These are phyloP conservation scores for Alternaria solani DNA, from an alignment of 2,329 filamentous ascomycete genomes.

Conservation along the genomic window DNA sequence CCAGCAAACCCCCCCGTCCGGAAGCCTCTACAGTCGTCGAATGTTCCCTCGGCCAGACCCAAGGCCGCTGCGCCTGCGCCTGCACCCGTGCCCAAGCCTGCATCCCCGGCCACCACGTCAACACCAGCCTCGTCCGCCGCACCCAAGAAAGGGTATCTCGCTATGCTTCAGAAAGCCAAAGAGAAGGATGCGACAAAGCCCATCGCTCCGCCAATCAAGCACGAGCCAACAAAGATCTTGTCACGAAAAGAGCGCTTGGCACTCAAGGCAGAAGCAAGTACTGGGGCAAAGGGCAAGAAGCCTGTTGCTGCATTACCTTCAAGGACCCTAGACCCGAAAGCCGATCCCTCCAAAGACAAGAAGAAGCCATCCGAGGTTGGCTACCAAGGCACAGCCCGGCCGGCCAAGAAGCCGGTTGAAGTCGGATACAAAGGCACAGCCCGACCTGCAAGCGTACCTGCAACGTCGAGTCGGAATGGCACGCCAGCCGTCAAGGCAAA, in stretches of 20 bases:
- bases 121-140: slow-evolving; percentile 47
- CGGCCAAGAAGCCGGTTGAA: slow-evolving; percentile 46
- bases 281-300: slow-evolving; percentile 46
- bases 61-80: slow-evolving; percentile 34
- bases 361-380: slow-evolving; percentile 50
- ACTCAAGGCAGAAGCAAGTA: slow-evolving; percentile 56
- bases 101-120: slow-evolving; percentile 28
- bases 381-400: slow-evolving; percentile 60
- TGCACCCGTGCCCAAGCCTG: slow-evolving; percentile 31
- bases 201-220: slow-evolving; percentile 73
- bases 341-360: slow-evolving; percentile 43
- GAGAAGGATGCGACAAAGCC: slow-evolving; percentile 59
- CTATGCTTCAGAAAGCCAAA: slow-evolving; percentile 76
- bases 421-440: slow-evolving; percentile 51
- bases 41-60: slow-evolving; percentile 21
- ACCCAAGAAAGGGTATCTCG: slow-evolving; percentile 77
- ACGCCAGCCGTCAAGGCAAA: slow-evolving; percentile 42
- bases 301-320: slow-evolving; percentile 21
- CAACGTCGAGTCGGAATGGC: slow-evolving; percentile 35
- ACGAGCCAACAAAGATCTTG: slow-evolving; percentile 74
- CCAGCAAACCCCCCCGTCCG: slow-evolving; percentile 32
- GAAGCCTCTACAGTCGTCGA: slow-evolving; percentile 31
- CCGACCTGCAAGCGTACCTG: slow-evolving; percentile 32
- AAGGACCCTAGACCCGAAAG: slow-evolving; percentile 31
- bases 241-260: slow-evolving; percentile 63